Base-by-base conservation (phyloP, 371 early-diverging fungal genomes). In the Apophysomyces ossiformis region DNA sequence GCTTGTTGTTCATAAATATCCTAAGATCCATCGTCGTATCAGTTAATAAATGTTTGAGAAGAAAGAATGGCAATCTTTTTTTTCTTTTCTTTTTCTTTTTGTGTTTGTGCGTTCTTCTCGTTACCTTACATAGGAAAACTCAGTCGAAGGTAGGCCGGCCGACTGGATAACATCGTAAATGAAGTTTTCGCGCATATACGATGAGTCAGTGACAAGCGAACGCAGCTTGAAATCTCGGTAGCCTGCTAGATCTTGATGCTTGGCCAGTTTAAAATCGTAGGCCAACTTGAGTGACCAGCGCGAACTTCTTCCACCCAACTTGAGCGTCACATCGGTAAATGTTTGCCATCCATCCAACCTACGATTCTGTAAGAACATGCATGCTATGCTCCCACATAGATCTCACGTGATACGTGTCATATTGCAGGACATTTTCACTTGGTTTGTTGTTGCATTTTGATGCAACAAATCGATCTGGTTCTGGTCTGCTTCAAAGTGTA, bases 1-100 rank as follows among this genome's bases (percentile, higher is more conserved):
- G 72, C 16, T 73, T 58, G 44, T 77, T 60, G 43, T 82, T 78
- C 12, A 82, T 46, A 11, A 74, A 69, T 1, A 81, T 56, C 36
- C 80, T 75, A 15, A 2, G 32, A 57, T 36, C 32, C 32, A 26
- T 26, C 32, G 2, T 26, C 2, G 32, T 26, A 3, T 26, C 32
- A 26, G 32, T 26, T 26, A 3, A 26, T 26, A 26, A 26, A 2
- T 26, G 32, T 0, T 26, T 26, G 32, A 44, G 5, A 44, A 41
- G 41, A 11, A 41, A 41, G 8, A 8, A 11, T 11, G 41, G 41
- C 6, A 41, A 8, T 41, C 18, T 50, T 50, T 26, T 26, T 26
- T 1, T 26, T 26, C 3, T 1, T 26, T 3, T 26, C 32, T 26
- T 26, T 26, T 26, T 3, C n/a, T 26, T 2, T 26, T 3, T 3